Percentiles rank a stretch among this genome's conserved stretches.
Evolutionary conservation across 371 early-diverging fungal genomes (phyloP).

Genomic region (Lichtheimia ramosa): DNA sequence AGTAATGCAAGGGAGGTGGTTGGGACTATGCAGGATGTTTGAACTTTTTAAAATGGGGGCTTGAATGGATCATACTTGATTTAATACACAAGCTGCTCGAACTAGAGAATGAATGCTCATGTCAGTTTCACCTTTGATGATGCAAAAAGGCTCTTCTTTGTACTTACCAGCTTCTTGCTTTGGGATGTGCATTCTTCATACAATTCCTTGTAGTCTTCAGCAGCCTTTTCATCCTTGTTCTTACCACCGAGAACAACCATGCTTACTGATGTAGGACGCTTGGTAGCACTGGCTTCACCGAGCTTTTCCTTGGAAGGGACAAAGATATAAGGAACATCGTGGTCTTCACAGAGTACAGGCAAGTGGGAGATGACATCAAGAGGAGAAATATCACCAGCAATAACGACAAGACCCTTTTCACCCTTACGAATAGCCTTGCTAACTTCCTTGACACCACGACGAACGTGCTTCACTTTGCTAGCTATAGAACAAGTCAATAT

Average conservation of each 20-base stretch:
- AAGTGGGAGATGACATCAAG: constrained; percentile 97
- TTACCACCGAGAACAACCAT: constrained; percentile 87
- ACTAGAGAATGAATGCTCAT: neutral
- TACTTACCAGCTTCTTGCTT: constrained; percentile 68
- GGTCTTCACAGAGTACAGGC: constrained; percentile 97
- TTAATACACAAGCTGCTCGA: constrained; percentile 13
- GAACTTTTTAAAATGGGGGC: no score
- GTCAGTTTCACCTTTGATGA: neutral
- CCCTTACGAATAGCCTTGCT: constrained; percentile 95
- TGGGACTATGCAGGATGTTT: no score
- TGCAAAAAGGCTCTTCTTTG: neutral
- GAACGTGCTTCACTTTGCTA: constrained; percentile 86
- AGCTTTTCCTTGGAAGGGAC: constrained; percentile 93
- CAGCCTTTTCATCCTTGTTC: constrained; percentile 65
- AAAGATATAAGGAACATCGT: constrained; percentile 85
- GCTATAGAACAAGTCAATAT: constrained; percentile 53
- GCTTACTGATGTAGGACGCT: constrained; percentile 91
- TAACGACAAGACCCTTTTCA: constrained; percentile 90
- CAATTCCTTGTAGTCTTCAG: constrained; percentile 81
- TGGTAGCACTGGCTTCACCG: constrained; percentile 88
- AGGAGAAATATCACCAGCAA: constrained; percentile 97
- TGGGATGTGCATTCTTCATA: constrained; percentile 75
- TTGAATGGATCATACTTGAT: no score
- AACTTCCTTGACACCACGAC: constrained; percentile 97
- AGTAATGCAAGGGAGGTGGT: no score